phyloP scores from a whole-genome alignment of 345 rosid genomes.

The Brassica nigra region DNA sequence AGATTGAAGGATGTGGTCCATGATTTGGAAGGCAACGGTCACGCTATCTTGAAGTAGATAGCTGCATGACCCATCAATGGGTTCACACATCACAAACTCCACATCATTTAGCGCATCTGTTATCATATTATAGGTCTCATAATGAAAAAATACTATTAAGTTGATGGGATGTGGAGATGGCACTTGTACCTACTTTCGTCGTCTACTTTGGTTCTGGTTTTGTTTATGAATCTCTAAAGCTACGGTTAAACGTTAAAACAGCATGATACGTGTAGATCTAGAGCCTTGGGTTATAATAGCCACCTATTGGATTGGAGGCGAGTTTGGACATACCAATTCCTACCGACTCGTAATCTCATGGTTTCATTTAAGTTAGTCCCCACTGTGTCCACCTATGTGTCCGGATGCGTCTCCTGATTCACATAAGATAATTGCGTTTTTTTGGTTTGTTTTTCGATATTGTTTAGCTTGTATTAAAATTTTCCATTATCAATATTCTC shows the following conservation, averaged over 20 bases:
- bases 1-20: constrained; percentile 17
- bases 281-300: not conserved
- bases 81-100: constrained; percentile 15
- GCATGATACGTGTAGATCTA: not conserved
- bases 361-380: not conserved
- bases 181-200: constrained; percentile 17
- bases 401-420: not conserved
- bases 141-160: not conserved
- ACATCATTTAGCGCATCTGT: not conserved
- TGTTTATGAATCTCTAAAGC: not conserved
- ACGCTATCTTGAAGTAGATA: constrained; percentile 25
- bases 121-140: not conserved
- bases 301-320: not conserved
- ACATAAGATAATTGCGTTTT: not conserved
- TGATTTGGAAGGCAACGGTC: constrained; percentile 5
- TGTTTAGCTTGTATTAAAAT: no score
- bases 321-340: not conserved
- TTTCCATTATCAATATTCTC: no score
- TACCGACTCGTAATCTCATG: not conserved
- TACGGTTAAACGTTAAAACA: not conserved
- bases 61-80: constrained; percentile 21
- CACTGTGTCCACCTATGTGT: not conserved
- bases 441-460: no score
- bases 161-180: constrained; percentile 15
- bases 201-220: not conserved